phyloP scores from a whole-genome alignment of 2,329 filamentous ascomycete species.

The Alternaria triticimaculans region DNA sequence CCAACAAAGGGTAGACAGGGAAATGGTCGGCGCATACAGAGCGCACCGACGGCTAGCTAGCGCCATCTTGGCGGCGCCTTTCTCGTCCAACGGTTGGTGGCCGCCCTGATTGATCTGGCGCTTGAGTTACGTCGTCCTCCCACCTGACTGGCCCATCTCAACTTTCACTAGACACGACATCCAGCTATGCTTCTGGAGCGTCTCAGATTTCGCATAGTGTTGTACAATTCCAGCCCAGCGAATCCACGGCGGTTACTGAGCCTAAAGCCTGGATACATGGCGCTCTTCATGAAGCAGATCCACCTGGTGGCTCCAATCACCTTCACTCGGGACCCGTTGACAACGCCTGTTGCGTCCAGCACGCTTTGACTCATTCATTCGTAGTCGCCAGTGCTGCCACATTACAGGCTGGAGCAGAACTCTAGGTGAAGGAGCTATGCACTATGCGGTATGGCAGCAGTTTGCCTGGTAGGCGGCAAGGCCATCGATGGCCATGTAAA shows the following conservation, averaged over 20 bases:
- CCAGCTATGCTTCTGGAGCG: constrained; percentile 40
- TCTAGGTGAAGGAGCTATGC: constrained; percentile 32
- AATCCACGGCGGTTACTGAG: constrained; percentile 48
- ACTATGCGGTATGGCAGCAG: constrained; percentile 34
- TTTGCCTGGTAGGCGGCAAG: constrained; percentile 27
- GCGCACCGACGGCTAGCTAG: constrained; percentile 13
- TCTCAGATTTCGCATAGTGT: constrained; percentile 45
- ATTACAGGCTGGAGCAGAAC: constrained; percentile 26
- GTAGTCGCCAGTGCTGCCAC: constrained; percentile 34
- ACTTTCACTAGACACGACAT: constrained; percentile 37
- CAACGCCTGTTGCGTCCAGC: constrained; percentile 34
- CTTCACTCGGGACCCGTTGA: constrained; percentile 21
- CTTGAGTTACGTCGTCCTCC: constrained; percentile 25
- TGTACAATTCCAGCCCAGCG: constrained; percentile 43
- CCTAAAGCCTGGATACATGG: constrained; percentile 38
- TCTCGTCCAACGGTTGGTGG: constrained; percentile 30
- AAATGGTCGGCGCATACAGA: constrained; percentile 14
- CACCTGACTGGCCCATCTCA: constrained; percentile 36
- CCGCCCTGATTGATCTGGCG: constrained; percentile 27
- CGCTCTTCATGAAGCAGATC: constrained; percentile 40
- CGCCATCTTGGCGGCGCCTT: constrained; percentile 11
- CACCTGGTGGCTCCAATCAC: constrained; percentile 44
- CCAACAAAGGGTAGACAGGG: neutral
- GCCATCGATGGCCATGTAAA: constrained; percentile 24
- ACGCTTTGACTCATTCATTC: constrained; percentile 30